Base-by-base conservation (phyloP, 371 early-diverging fungal genomes). In the Mucor circinelloides region DNA sequence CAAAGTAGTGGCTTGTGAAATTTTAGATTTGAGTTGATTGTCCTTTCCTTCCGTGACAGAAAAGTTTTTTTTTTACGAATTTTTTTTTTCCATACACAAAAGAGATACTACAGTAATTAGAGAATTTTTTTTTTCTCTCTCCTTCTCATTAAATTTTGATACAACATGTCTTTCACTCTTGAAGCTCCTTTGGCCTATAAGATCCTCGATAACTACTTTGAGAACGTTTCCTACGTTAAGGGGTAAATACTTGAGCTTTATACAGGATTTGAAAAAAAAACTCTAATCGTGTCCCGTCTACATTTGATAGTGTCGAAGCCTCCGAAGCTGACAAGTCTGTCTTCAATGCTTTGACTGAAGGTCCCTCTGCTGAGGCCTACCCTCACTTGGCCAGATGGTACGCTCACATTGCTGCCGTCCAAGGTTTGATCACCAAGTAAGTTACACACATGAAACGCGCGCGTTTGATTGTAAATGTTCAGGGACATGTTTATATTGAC, bases 301-400 rank as follows among this genome's bases (percentile, higher is more conserved):
- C 34, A 34, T 34, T 56, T 10, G 2, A 38, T 77, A 91, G 96
- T 70, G 89, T 72, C 80, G 88, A 88, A 73, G 89, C 91, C 72
- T 84, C 93, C 73, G 87, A 91, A 72, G 92, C 93, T 79, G 97
- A 97, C 69, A 87, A 89, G 69, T 87, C 89, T 69, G 92, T 97
- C 80, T 95, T 94, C 82, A 88, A 90, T 71, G 91, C 91, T 42
- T 76, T 95, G 72, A 72, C 89, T 60, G 94, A 93, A 70, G 87
- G 85, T 74, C 94, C 95, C 75, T 83, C 87, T 68, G 90, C 91
- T 73, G 78, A 76, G 69, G 85, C 86, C 58, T 93, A 83, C 87
- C 95, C 95, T 74, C 93, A 97, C 79, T 91, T 92, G 74, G 91
- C 94, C 77, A 92, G 97, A 84, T 97, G 97, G 97, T 95, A 93